These are phyloP conservation scores for Ophiognomonia clavigignenti-juglandacearum DNA, from an alignment of 2,329 filamentous ascomycete species.

Conservation along the genomic window DNA sequence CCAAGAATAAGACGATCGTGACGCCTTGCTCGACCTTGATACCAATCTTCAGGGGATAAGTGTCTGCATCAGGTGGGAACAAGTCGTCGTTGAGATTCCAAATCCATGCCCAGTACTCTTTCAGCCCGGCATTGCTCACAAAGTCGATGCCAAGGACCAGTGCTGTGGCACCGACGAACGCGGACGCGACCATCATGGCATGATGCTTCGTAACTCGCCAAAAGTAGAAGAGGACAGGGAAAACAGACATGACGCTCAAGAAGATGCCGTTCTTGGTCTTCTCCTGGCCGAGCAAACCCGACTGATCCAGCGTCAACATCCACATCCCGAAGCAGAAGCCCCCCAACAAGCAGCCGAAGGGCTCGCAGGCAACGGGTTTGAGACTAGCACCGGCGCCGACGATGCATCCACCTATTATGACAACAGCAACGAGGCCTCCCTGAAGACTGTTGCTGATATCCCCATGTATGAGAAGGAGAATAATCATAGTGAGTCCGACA, in stretches of 20 bases:
- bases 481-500: slow-evolving; percentile 73
- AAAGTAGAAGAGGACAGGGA: slow-evolving; percentile 69
- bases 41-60: slow-evolving; percentile 81
- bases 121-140: slow-evolving; percentile 82
- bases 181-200: slow-evolving; percentile 68
- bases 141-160: slow-evolving; percentile 84
- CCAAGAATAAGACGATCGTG: slow-evolving; percentile 67
- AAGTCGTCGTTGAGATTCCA: slow-evolving; percentile 77
- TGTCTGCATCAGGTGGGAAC: slow-evolving; percentile 71
- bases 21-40: slow-evolving; percentile 81
- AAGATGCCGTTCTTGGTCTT: slow-evolving; percentile 63
- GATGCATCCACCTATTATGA: slow-evolving; percentile 65
- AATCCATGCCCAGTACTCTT: slow-evolving; percentile 93
- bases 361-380: slow-evolving; percentile 78
- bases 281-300: slow-evolving; percentile 63
- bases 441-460: slow-evolving; percentile 73
- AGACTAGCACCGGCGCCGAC: slow-evolving; percentile 71
- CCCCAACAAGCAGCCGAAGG: slow-evolving; percentile 78
- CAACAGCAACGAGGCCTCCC: slow-evolving; percentile 80
- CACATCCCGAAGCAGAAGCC: slow-evolving; percentile 88
- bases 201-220: slow-evolving; percentile 74
- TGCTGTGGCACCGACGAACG: slow-evolving; percentile 77
- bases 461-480: slow-evolving; percentile 81
- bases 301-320: slow-evolving; percentile 72
- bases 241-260: slow-evolving; percentile 66